phyloP scores from a whole-genome alignment of 2,329 filamentous ascomycete genomes.

The Lecanicillium sp. region DNA sequence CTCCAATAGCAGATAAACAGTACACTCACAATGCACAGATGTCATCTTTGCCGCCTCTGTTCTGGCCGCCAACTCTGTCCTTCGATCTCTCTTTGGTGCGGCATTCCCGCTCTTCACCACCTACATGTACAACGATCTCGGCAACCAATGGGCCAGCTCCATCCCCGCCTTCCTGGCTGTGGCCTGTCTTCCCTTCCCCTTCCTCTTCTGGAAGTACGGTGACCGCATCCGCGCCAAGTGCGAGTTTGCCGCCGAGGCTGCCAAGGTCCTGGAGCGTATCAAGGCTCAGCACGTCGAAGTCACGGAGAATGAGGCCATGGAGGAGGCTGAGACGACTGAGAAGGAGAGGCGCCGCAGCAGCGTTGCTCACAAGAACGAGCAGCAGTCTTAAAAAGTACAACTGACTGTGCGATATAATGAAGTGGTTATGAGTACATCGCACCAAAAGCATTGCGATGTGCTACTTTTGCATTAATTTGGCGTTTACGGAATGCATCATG shows the following conservation, averaged over 20 bases:
- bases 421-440: too few species aligned
- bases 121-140: constrained; percentile 49
- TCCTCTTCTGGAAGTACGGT: constrained; percentile 70
- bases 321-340: constrained; percentile 1
- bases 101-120: constrained; percentile 67
- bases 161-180: constrained; percentile 69
- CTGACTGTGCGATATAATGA: too few species aligned
- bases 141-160: constrained; percentile 69
- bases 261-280: constrained; percentile 47
- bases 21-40: constrained; percentile 25
- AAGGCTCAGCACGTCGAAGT: constrained; percentile 20
- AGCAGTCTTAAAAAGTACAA: too few species aligned
- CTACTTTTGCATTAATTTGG: too few species aligned
- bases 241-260: constrained; percentile 62
- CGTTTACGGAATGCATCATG: too few species aligned
- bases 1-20: neutral
- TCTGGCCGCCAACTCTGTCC: constrained; percentile 63
- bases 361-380: too few species aligned
- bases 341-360: too few species aligned
- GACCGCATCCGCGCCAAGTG: constrained; percentile 53
- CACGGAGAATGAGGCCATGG: constrained; percentile 13
- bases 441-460: too few species aligned
- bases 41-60: constrained; percentile 71
- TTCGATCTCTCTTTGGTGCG: constrained; percentile 65
- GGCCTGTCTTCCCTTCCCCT: constrained; percentile 65